Base-by-base conservation (phyloP, 2,329 filamentous ascomycete genomes). In the Cladophialophora bantiana region DNA sequence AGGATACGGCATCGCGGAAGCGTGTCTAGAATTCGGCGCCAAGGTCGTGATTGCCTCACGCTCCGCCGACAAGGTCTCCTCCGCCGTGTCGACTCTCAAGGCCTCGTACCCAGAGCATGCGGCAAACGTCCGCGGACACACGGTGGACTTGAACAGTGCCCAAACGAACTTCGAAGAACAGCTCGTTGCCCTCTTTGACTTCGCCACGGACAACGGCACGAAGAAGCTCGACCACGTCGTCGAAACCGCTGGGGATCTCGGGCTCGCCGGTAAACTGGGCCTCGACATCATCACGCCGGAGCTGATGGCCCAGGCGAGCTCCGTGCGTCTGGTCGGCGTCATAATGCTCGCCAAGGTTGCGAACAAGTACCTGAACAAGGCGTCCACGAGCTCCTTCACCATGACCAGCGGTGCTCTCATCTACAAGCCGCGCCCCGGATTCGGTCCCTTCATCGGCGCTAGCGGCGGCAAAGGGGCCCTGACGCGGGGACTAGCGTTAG, bases 21-120 rank as follows among this genome's bases (percentile, higher is more conserved):
- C 82, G 1, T 75, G 76, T n/a, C 74, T 89, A 35, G 84, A 85
- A 59, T 78, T 83, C 48, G 66, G 61, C 10, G 84, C 84, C 40
- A 75, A 74, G 12, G 84, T 90, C 12, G 83, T 80, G 53, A 83
- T 90, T 70, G 80, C 83, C 72, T 84, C 85, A 20, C 87, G 84
- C 4, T 89, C 67, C 68, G 77, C 50, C 72, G 76, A 59, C 70
- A 75, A 73, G 4, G 68, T 86, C 42, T 68, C 79, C 26, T 68
- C 74, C 3, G 78, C 83, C 3, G 72, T 84, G 31, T 59, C 74
- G 0, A 73, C 73, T 0, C 77, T 87, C 7, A 75, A 79, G 26
- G 66, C 72, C 1, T 64, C 78, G 13, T 85, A 85, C 68, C 83
- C 83, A 0, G 55, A 69, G 0, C 59, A 67, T 36, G 71, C 74